Percentiles rank a stretch among this genome's conserved stretches.
Conservation (phyloP, 2,329 filamentous ascomycete genomes). For the Alternaria rosae region DNA sequence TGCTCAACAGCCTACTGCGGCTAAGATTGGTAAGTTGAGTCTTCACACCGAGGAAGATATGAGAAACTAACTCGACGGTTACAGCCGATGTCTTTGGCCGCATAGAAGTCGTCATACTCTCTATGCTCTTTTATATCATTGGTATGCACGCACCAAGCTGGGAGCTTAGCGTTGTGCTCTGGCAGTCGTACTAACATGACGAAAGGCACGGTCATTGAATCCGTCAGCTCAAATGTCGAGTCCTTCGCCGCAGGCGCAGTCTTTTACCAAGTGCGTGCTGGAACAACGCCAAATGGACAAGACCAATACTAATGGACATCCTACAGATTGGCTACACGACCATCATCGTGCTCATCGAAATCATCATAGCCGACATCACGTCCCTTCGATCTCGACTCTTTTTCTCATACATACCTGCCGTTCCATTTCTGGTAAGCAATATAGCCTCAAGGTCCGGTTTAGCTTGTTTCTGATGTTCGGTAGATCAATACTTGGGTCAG, state of each 20-base stretch:
- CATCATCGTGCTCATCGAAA: conserved; percentile 67
- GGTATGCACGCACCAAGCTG: background rate
- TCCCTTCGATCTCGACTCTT: conserved; percentile 69
- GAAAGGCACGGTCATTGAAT: conserved; percentile 62
- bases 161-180: background rate
- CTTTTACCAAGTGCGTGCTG: background rate
- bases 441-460: background rate
- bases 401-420: conserved; percentile 64
- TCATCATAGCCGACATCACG: conserved; percentile 70
- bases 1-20: conserved; percentile 56
- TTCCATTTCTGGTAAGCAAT: conserved; percentile 21
- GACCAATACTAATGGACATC: background rate
- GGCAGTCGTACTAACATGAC: background rate
- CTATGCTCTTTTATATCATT: conserved; percentile 64
- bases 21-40: conserved; percentile 59
- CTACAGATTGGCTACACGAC: conserved; percentile 63
- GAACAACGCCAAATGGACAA: background rate
- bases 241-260: conserved; percentile 60
- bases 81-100: conserved; percentile 66
- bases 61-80: background rate
- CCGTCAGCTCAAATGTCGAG: conserved; percentile 58
- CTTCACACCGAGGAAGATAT: background rate
- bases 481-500: conserved; percentile 68
- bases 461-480: background rate
- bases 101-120: conserved; percentile 64